A percentile compares a stretch with the other conserved stretches of the same genome.
Conservation (phyloP, 345 rosid species). For the Gossypium ekmanianum region DNA sequence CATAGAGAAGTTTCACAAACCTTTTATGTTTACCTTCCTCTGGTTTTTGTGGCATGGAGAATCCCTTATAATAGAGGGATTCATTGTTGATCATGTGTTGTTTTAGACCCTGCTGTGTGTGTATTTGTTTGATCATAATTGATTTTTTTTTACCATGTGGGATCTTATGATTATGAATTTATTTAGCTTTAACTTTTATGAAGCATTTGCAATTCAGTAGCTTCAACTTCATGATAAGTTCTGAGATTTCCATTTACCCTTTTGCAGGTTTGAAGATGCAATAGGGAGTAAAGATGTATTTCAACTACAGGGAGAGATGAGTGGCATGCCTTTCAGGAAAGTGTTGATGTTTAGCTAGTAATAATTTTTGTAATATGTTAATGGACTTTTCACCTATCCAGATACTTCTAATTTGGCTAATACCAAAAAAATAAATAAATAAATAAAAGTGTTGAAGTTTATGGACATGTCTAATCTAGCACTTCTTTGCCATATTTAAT, state of each 20-base stretch:
- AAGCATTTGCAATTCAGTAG: neutral
- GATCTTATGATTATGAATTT: neutral
- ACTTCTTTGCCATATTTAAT: neutral
- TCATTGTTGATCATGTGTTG: neutral
- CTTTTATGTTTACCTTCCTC: neutral
- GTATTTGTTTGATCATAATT: neutral
- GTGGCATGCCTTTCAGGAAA: neutral
- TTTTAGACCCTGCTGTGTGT: neutral
- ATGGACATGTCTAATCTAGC: neutral
- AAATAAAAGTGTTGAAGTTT: neutral
- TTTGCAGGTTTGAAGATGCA: neutral
- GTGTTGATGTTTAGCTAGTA: neutral
- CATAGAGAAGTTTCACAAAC: neutral
- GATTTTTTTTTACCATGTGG: neutral
- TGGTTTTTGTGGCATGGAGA: neutral
- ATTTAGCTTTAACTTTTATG: neutral
- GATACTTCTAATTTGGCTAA: neutral
- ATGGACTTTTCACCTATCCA: neutral
- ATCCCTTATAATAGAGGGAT: neutral
- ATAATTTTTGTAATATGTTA: neutral
- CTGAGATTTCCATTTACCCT: neutral
- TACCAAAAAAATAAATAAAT: too few species aligned
- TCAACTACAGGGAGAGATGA: too few species aligned
- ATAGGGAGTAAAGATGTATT: neutral
- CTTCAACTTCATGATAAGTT: neutral